Evolutionary conservation across 495 filamentous ascomycete species (phyloP).

Genomic region (Tuber umbilicatum): DNA sequence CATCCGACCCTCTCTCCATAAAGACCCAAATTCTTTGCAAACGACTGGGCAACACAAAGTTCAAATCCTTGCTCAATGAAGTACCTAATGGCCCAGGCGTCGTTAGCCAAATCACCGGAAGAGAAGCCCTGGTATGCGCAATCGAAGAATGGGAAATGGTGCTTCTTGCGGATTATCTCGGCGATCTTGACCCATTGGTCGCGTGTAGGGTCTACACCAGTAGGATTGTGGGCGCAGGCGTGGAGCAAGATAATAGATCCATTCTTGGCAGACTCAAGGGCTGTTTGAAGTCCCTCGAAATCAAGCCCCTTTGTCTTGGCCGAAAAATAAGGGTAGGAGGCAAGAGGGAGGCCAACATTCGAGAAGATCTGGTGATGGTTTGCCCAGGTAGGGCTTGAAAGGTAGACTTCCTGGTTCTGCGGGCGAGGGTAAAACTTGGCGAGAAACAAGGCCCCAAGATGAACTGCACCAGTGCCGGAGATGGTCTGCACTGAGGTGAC

Average conservation of each 20-base stretch:
- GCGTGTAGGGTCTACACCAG: conserved; percentile 87
- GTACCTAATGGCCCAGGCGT: conserved; percentile 85
- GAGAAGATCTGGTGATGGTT: conserved; percentile 98
- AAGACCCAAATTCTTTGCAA: conserved; percentile 97
- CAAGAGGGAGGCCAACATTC: conserved; percentile 74
- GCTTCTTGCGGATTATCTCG: conserved; percentile 60
- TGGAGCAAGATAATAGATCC: conserved; percentile 86
- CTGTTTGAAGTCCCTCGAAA: conserved; percentile 72
- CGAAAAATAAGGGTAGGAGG: conserved; percentile 89
- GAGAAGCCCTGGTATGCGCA: conserved; percentile 97
- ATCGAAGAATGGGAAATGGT: conserved; percentile 98
- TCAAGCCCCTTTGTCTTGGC: conserved; percentile 80
- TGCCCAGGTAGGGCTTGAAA: conserved; percentile 92
- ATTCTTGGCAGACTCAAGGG: conserved; percentile 61
- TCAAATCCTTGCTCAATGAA: conserved; percentile 95
- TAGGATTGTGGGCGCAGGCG: conserved; percentile 97
- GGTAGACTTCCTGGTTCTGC: conserved; percentile 63
- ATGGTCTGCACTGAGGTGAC: conserved; percentile 67
- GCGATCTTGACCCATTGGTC: conserved; percentile 94
- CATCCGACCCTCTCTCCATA: conserved; percentile 94
- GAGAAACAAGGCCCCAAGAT: conserved; percentile 82
- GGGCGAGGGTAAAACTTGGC: conserved; percentile 61
- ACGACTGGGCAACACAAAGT: conserved; percentile 89
- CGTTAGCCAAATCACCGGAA: conserved; percentile 74
- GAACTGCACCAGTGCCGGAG: conserved; percentile 86